Evolutionary conservation across 805 yeast genomes (phyloP).

Genomic region (Monosporozyma aquatica): DNA sequence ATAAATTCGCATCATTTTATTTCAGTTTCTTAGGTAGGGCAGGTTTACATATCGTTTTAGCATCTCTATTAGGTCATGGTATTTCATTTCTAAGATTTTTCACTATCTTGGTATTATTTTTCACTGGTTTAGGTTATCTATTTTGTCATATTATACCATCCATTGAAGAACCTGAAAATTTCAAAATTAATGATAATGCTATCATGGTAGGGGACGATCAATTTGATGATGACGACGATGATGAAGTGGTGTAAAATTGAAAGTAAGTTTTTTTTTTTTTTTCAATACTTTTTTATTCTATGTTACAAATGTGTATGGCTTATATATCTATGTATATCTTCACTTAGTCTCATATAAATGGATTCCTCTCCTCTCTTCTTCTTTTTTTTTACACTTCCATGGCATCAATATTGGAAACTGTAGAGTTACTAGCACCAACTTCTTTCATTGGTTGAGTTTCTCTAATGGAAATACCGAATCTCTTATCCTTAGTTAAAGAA

Average conservation of each 20-base stretch:
- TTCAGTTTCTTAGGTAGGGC: constrained; percentile 57
- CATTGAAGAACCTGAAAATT: constrained; percentile 72
- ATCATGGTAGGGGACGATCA: constrained; percentile 33
- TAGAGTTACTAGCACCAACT: constrained; percentile 1
- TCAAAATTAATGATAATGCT: constrained; percentile 48
- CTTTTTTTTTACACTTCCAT: constrained; percentile 10
- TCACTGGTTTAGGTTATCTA: constrained; percentile 51
- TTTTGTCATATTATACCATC: constrained; percentile 65
- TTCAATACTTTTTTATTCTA: not conserved
- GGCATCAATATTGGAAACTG: constrained; percentile 7
- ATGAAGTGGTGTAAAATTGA: constrained; percentile 8
- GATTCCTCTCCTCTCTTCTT: not conserved
- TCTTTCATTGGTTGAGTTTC: constrained; percentile 52
- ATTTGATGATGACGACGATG: constrained; percentile 11
- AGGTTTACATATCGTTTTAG: constrained; percentile 25
- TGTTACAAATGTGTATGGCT: constrained; percentile 1
- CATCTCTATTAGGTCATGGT: constrained; percentile 50
- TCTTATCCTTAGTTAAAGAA: constrained; percentile 52
- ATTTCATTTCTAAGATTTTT: constrained; percentile 44
- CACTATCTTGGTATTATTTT: constrained; percentile 47
- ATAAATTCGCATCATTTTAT: constrained; percentile 56
- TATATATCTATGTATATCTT: not conserved
- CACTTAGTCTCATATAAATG: not conserved
- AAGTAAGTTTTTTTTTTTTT: no score
- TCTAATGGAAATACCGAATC: constrained; percentile 59